Evolutionary conservation across 768 basidiomycete species (phyloP), one percentile per base, ranked within the genome.

Genomic region (Exsudoporus frostii): DNA sequence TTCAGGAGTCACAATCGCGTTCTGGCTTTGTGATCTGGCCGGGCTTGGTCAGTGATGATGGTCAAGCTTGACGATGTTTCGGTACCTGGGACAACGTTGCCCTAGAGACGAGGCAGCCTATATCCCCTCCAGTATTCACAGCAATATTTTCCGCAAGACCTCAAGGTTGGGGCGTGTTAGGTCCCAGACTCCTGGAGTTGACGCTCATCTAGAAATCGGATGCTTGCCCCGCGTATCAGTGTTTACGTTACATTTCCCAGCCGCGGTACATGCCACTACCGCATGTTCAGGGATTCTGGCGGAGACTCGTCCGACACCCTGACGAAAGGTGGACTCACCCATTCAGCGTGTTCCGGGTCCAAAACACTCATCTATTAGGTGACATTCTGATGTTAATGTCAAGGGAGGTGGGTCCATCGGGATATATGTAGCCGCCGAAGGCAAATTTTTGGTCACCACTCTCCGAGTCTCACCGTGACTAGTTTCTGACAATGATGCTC

Each of bases 151-250:
- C 42, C 38, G 17, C 40, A 27, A 15, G 41, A 13, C 65, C 54
- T 52, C 56, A 43, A 61, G 62, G 64, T 30, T 44, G 30, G n/a
- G 38, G 59, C 50, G 50, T 58, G 62, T 54, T 44, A 15, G 6
- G 25, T 40, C 19, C 20, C 7, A n/a, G 20, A 17, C 46, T 33
- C n/a, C 38, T 32, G 22, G n/a, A n/a, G 43, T 59, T 54, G 47
- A 55, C 64, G 57, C 55, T 48, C 61, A 54, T 54, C 4, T 27
- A 30, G 8, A 33, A 13, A 15, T 43, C 3, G 54, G 58, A 27
- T 19, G 55, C 19, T n/a, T 20, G 15, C 33, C n/a, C 25, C n/a
- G 45, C 41, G 45, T 41, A 55, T 45, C 30, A 25, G 36, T 45
- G 32, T 49, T 50, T 47, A 55, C 45, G 53, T 34, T 45, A 58